Evolutionary conservation across 305 asterid species (phyloP).

Genomic region (Rubia peregrina): DNA sequence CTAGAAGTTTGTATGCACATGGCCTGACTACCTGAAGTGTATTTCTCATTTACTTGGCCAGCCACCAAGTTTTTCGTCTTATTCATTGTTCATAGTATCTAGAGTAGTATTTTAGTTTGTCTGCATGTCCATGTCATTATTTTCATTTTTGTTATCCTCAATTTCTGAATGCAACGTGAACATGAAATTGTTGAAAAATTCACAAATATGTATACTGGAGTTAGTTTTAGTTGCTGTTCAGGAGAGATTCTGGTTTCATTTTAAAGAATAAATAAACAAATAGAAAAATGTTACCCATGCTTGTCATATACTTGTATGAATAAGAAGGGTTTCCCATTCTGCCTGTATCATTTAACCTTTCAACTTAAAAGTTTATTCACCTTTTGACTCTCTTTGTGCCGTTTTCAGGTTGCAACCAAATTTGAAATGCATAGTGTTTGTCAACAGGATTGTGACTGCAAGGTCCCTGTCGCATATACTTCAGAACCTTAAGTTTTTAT

Average conservation of each 20-base stretch:
- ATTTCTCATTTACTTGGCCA: not conserved
- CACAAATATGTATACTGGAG: not conserved
- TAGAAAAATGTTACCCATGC: not conserved
- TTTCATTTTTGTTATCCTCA: not conserved
- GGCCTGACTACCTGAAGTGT: not conserved
- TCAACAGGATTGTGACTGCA: conserved; percentile 88
- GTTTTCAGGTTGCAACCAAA: conserved; percentile 70
- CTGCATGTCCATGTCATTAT: not conserved
- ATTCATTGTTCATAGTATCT: not conserved
- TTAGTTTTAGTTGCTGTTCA: not conserved
- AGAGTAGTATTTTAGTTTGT: not conserved
- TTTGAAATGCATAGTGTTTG: conserved; percentile 92
- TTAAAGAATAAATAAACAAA: not conserved
- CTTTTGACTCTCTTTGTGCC: conserved; percentile 15
- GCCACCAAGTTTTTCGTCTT: not conserved
- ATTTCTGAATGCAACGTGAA: not conserved
- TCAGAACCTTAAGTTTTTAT: conserved; percentile 48
- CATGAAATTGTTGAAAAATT: not conserved
- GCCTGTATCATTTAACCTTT: not conserved
- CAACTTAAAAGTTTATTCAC: not conserved
- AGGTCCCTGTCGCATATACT: conserved; percentile 70
- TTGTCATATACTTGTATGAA: conserved; percentile 6
- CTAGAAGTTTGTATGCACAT: not conserved
- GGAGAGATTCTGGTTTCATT: not conserved
- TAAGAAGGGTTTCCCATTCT: not conserved